Conservation (phyloP, 2,329 filamentous ascomycete genomes). For the Pseudogymnoascus sp. region DNA sequence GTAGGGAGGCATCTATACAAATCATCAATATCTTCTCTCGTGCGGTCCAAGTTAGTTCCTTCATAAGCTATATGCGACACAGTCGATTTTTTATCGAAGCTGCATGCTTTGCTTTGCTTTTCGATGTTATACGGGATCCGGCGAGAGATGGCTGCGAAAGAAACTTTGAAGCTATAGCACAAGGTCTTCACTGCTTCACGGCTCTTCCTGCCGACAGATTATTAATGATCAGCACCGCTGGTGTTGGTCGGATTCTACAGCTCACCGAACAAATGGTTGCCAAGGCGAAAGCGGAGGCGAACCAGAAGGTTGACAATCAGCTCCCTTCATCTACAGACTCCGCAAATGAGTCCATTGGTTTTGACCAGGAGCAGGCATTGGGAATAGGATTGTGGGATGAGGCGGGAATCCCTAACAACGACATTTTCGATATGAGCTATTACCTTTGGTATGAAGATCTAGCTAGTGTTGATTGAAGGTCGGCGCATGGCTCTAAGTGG, state of each 20-base stretch:
- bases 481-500: no score
- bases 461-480: background rate
- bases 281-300: background rate
- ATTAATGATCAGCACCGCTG: slow-evolving; percentile 9
- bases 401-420: background rate
- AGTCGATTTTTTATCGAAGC: slow-evolving; percentile 13
- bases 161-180: slow-evolving; percentile 3
- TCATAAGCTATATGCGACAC: slow-evolving; percentile 8
- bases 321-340: background rate
- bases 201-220: slow-evolving; percentile 4
- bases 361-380: background rate
- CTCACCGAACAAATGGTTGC: background rate
- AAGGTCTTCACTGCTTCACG: slow-evolving; percentile 10
- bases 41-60: background rate
- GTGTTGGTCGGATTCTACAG: slow-evolving; percentile 7
- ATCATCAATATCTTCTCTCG: slow-evolving; percentile 7
- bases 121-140: slow-evolving; percentile 10
- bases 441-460: slow-evolving; percentile 14
- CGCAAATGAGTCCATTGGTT: background rate
- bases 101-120: slow-evolving; percentile 11
- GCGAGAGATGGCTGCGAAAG: background rate
- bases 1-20: background rate
- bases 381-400: slow-evolving; percentile 8
- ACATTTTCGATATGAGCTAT: slow-evolving; percentile 10
- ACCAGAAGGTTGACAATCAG: background rate